Evolutionary conservation across 176 grass and related monocot genomes (phyloP), one percentile per base, ranked within the genome.

Genomic region (Elymus sibiricus): DNA sequence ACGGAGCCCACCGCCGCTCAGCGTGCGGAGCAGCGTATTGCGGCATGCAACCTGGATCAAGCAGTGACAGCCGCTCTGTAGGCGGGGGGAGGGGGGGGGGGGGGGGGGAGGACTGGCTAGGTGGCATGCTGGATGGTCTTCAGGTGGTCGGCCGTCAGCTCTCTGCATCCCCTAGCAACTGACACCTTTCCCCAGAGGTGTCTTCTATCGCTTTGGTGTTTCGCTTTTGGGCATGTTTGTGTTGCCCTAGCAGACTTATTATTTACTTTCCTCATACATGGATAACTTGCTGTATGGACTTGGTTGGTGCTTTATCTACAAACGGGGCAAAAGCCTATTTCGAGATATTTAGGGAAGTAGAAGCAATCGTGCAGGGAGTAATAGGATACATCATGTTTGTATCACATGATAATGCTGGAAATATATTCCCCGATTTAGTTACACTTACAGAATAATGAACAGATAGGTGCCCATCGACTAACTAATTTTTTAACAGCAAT

Each of bases 401-500:
- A 28, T 37, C 38, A 63, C 34, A 44, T 32, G 70, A 61, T 64
- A 49, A 5, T 78, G 17, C 17, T 70, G 21, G 35, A 70, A 11
- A 22, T n/a, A 11, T 17, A 69, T 19, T 60, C 27, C 31, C 4
- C 38, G 47, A 9, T 40, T 78, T 26, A 70, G 11, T 77, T 69
- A n/a, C 75, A 83, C 22, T 61, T 19, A 38, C 22, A 10, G 5
- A 67, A 83, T 76, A 70, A 26, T 47, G 3, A 62, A 60, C 6
- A 62, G 38, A 72, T 79, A 6, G 21, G 21, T 37, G 7, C 32
- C 35, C 47, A 10, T 34, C 51, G 3, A 24, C 43, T 11, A 13
- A 17, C 34, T 89, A 80, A 79, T 79, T 26, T 58, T 21, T 67
- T 85, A 42, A 32, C 42, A 44, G 47, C 11, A 69, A 14, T 49